phyloP scores from a whole-genome alignment of 495 filamentous ascomycete species.

The Lindgomyces ingoldianus region DNA sequence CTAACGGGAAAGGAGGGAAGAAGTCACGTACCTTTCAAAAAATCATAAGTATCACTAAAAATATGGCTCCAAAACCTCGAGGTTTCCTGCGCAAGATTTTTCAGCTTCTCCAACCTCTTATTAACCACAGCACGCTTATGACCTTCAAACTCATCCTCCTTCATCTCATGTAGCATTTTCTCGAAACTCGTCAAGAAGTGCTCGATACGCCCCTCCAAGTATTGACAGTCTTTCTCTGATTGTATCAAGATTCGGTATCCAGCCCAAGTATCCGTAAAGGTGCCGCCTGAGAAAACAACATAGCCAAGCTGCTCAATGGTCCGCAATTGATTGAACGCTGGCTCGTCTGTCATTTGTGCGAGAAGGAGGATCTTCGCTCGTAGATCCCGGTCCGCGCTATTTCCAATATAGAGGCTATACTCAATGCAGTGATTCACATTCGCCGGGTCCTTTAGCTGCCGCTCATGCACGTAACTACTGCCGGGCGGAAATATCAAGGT shows the following conservation, averaged over 20 bases:
- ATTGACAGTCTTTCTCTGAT: slow-evolving; percentile 79
- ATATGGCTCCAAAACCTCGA: slow-evolving; percentile 82
- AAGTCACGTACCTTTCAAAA: slow-evolving; percentile 66
- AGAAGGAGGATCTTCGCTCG: slow-evolving; percentile 78
- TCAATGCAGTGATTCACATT: slow-evolving; percentile 98
- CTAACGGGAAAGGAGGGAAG: background rate
- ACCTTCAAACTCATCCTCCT: slow-evolving; percentile 79
- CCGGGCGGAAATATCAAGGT: slow-evolving; percentile 77
- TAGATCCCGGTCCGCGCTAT: slow-evolving; percentile 63
- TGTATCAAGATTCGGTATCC: slow-evolving; percentile 92
- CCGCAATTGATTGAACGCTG: slow-evolving; percentile 87
- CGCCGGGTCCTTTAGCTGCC: slow-evolving; percentile 77
- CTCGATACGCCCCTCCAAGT: slow-evolving; percentile 86
- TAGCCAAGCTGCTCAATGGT: slow-evolving; percentile 99
- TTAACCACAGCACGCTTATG: slow-evolving; percentile 89
- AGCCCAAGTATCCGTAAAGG: slow-evolving; percentile 68
- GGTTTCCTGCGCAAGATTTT: slow-evolving; percentile 86
- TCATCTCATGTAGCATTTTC: slow-evolving; percentile 70
- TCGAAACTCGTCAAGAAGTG: slow-evolving; percentile 70
- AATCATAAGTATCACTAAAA: slow-evolving; percentile 83
- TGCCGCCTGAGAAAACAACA: slow-evolving; percentile 81
- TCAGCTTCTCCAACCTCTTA: slow-evolving; percentile 86
- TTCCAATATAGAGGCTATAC: slow-evolving; percentile 79
- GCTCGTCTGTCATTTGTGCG: slow-evolving; percentile 90
- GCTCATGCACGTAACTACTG: slow-evolving; percentile 78